A percentile compares a stretch with the other conserved stretches of the same genome.
Evolutionary conservation across 345 rosid species (phyloP).

Genomic region (Bruguiera parviflora): DNA sequence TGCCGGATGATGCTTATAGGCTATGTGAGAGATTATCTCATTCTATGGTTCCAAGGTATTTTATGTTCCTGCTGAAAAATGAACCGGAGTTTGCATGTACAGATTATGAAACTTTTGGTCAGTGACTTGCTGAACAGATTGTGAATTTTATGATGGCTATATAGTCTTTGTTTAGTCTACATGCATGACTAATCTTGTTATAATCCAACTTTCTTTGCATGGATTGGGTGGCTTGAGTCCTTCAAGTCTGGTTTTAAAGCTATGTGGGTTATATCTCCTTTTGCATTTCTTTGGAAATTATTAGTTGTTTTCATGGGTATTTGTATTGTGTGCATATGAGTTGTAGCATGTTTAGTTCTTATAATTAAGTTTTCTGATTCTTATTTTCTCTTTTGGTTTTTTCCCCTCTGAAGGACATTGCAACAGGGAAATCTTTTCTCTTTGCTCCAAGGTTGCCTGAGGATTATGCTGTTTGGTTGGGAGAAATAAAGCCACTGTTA

Average conservation of each 20-base stretch:
- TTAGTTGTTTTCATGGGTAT: background rate
- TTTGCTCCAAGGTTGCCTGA: constrained; percentile 77
- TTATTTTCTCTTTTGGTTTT: background rate
- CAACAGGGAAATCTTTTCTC: constrained; percentile 70
- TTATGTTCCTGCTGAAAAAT: too few species aligned
- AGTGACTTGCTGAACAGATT: too few species aligned
- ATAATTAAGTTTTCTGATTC: background rate
- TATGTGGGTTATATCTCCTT: background rate
- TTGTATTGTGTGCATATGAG: background rate
- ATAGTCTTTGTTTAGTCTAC: too few species aligned
- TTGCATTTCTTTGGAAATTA: background rate
- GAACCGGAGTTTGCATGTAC: too few species aligned
- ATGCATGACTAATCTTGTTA: too few species aligned
- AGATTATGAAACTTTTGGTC: too few species aligned
- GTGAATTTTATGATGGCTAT: too few species aligned
- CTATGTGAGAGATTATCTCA: too few species aligned
- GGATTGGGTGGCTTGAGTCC: background rate
- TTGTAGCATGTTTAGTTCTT: background rate
- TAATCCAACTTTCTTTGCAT: background rate
- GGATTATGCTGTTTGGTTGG: constrained; percentile 91
- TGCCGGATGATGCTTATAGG: too few species aligned
- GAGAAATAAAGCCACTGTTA: constrained; percentile 64
- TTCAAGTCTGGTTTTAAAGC: background rate
- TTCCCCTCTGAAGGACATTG: constrained; percentile 57
- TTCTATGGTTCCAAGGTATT: too few species aligned